Evolutionary conservation across 2,329 filamentous ascomycete species (phyloP).

Genomic region (Verticillium alfalfae): DNA sequence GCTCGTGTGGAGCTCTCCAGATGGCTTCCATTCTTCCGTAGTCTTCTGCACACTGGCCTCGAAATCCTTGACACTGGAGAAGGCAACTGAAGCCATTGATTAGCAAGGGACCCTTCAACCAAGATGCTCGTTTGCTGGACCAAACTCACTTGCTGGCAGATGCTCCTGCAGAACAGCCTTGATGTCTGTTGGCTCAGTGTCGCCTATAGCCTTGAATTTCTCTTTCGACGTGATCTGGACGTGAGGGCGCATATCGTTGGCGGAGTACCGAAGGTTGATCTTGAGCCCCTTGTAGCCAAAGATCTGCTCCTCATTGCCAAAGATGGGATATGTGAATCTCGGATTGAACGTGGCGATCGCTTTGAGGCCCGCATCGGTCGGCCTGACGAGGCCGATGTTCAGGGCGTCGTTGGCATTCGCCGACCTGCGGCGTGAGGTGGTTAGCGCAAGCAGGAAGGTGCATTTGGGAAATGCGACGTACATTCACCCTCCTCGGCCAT

Average conservation of each 20-base stretch:
- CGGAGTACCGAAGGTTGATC: slow-evolving; percentile 64
- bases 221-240: slow-evolving; percentile 66
- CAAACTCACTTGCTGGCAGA: slow-evolving; percentile 57
- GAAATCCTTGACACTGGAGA: slow-evolving; percentile 57
- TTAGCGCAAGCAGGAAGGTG: neutral
- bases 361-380: slow-evolving; percentile 43
- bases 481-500: slow-evolving; percentile 1
- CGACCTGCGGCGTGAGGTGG: slow-evolving; percentile 35
- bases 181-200: slow-evolving; percentile 65
- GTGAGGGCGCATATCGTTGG: slow-evolving; percentile 71
- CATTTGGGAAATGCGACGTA: neutral
- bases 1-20: slow-evolving; percentile 64
- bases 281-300: slow-evolving; percentile 82
- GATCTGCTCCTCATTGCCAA: slow-evolving; percentile 87
- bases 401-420: slow-evolving; percentile 57
- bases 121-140: neutral
- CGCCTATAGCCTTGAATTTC: slow-evolving; percentile 64
- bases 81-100: slow-evolving; percentile 50
- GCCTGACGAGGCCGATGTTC: slow-evolving; percentile 52
- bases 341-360: slow-evolving; percentile 71
- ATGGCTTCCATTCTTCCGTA: slow-evolving; percentile 56
- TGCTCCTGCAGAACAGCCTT: slow-evolving; percentile 57
- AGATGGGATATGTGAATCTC: slow-evolving; percentile 84
- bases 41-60: slow-evolving; percentile 37
- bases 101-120: neutral